phyloP scores from a whole-genome alignment of 768 basidiomycete genomes.

The Trametes sanguinea region DNA sequence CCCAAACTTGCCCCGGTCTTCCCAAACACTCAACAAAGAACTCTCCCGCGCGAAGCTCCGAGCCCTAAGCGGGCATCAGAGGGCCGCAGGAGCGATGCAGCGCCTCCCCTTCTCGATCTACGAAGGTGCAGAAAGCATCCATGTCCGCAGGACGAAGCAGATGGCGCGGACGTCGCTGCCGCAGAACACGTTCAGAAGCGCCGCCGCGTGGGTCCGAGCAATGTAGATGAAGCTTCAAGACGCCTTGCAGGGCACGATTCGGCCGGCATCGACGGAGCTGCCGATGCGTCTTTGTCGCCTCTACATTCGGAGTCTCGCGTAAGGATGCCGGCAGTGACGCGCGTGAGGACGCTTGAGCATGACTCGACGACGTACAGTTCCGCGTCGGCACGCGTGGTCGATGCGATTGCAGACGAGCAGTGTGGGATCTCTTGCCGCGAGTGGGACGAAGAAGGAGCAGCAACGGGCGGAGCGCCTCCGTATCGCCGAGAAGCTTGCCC shows the following conservation, averaged over 20 bases:
- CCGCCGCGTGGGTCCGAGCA: neutral
- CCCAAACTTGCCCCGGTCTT: neutral
- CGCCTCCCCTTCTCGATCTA: slow-evolving; percentile 1
- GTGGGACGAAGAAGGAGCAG: slow-evolving; percentile 13
- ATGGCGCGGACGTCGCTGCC: neutral
- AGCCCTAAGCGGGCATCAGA: neutral
- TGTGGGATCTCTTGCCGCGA: neutral
- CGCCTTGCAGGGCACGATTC: neutral
- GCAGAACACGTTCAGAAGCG: slow-evolving; percentile 1
- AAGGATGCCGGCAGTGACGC: too few relatives aligned
- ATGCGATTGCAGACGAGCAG: neutral
- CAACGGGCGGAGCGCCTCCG: slow-evolving; percentile 20
- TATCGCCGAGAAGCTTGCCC: slow-evolving; percentile 43
- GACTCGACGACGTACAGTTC: neutral
- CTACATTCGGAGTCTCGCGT: too few relatives aligned
- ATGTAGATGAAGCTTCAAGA: neutral
- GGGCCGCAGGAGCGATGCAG: neutral
- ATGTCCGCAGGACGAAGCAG: neutral
- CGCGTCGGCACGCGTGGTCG: neutral
- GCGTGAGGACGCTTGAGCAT: neutral
- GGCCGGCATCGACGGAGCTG: neutral
- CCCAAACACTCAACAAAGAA: neutral
- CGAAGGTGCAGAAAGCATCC: slow-evolving; percentile 2
- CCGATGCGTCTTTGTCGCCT: too few relatives aligned
- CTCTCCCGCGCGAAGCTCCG: neutral